Evolutionary conservation across 148 eudicot species (phyloP).

Genomic region (Beta vulgaris): DNA sequence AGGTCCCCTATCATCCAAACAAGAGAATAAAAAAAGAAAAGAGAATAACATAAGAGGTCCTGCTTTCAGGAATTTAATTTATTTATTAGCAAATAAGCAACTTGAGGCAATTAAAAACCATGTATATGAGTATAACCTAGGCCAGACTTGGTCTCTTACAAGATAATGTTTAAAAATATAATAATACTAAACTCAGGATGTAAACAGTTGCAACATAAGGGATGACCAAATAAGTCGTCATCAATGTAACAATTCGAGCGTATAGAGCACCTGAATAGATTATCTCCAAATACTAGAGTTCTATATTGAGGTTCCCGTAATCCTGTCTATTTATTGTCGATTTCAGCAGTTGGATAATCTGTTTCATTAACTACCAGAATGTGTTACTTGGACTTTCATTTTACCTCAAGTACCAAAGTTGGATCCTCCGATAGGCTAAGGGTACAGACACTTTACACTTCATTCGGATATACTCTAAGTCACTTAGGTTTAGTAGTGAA

Average conservation of each 20-base stretch:
- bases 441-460: background rate
- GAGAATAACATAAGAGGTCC: background rate
- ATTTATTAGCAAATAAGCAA: slow-evolving; percentile 1
- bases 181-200: background rate
- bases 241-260: background rate
- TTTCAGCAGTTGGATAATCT: background rate
- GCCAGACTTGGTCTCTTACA: slow-evolving; percentile 3
- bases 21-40: background rate
- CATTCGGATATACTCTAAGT: background rate
- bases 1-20: slow-evolving; percentile 12
- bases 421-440: background rate
- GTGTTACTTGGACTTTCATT: background rate
- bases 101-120: slow-evolving; percentile 10
- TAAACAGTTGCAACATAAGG: slow-evolving; percentile 5
- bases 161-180: background rate
- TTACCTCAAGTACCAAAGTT: background rate
- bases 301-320: background rate
- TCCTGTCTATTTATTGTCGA: background rate
- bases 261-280: background rate
- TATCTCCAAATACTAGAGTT: background rate
- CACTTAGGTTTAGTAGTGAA: background rate
- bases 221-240: background rate
- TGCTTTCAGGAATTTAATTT: background rate
- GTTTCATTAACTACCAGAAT: background rate
- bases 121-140: slow-evolving; percentile 10